phyloP scores from a whole-genome alignment of 148 eudicot species.

The Arctostaphylos glauca region DNA sequence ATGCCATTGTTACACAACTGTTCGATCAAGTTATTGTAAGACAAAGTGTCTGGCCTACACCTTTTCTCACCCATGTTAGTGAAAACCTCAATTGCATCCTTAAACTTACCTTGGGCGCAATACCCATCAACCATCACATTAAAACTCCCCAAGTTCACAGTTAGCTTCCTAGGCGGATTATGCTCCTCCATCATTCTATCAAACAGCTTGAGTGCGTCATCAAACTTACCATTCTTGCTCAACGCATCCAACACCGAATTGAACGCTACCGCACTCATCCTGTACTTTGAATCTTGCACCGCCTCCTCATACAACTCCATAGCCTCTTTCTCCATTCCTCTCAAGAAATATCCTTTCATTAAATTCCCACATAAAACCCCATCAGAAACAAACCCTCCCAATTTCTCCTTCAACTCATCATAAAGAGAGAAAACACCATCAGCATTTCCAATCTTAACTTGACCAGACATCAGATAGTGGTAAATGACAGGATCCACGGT shows the following conservation, averaged over 20 bases:
- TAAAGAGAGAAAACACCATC: slow-evolving; percentile 63
- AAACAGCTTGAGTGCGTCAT: slow-evolving; percentile 69
- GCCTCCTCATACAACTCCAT: slow-evolving; percentile 60
- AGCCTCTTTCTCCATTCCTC: slow-evolving; percentile 71
- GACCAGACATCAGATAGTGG: slow-evolving; percentile 69
- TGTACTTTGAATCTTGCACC: slow-evolving; percentile 47
- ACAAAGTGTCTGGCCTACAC: slow-evolving; percentile 74
- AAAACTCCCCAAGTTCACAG: slow-evolving; percentile 80
- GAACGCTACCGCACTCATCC: slow-evolving; percentile 68
- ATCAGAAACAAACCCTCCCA: slow-evolving; percentile 53
- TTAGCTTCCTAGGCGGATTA: slow-evolving; percentile 58
- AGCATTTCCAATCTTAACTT: slow-evolving; percentile 46
- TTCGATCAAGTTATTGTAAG: slow-evolving; percentile 75
- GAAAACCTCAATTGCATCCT: slow-evolving; percentile 73
- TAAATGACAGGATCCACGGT: slow-evolving; percentile 59
- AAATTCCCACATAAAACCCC: slow-evolving; percentile 74
- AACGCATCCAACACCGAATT: slow-evolving; percentile 75
- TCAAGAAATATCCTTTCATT: slow-evolving; percentile 80
- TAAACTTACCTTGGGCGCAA: slow-evolving; percentile 56
- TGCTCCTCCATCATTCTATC: slow-evolving; percentile 70
- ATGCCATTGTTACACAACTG: slow-evolving; percentile 61
- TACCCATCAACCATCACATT: slow-evolving; percentile 89
- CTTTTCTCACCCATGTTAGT: slow-evolving; percentile 77
- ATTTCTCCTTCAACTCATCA: slow-evolving; percentile 74
- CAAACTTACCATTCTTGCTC: slow-evolving; percentile 74